Conservation (phyloP, 192 early-diverging fungal genomes). For the Umbelopsis vinacea region DNA sequence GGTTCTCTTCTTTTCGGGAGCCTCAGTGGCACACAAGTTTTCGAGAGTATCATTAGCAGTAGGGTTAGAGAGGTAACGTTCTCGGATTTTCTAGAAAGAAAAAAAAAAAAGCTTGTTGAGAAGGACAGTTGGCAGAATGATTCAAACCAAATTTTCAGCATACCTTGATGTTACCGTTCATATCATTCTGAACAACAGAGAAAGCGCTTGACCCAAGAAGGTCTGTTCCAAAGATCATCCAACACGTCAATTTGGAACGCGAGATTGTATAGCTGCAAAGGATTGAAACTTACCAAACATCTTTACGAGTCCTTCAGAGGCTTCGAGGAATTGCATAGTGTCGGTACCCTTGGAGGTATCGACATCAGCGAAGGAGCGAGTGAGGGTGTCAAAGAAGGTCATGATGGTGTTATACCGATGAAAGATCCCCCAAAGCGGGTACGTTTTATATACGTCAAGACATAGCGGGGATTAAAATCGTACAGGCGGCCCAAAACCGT, state of each 20-base stretch:
- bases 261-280: background rate
- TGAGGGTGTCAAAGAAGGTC: slow-evolving; percentile 67
- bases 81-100: slow-evolving; percentile 73
- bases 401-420: slow-evolving; percentile 18
- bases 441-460: background rate
- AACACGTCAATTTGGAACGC: background rate
- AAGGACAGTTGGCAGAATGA: background rate
- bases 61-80: slow-evolving; percentile 71
- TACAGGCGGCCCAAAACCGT: background rate
- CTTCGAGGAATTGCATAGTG: slow-evolving; percentile 77
- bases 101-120: background rate
- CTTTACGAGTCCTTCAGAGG: slow-evolving; percentile 75
- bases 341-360: slow-evolving; percentile 68
- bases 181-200: slow-evolving; percentile 86
- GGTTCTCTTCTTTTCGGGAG: slow-evolving; percentile 76
- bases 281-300: slow-evolving; percentile 65
- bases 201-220: slow-evolving; percentile 77
- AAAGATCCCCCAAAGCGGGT: background rate
- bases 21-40: slow-evolving; percentile 76
- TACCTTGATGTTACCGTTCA: slow-evolving; percentile 90
- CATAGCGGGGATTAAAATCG: background rate
- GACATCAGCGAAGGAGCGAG: slow-evolving; percentile 72
- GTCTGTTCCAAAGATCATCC: slow-evolving; percentile 45
- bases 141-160: background rate
- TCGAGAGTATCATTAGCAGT: slow-evolving; percentile 78